Base-by-base conservation (phyloP, 306 rosid species). In the Malus orientalis region DNA sequence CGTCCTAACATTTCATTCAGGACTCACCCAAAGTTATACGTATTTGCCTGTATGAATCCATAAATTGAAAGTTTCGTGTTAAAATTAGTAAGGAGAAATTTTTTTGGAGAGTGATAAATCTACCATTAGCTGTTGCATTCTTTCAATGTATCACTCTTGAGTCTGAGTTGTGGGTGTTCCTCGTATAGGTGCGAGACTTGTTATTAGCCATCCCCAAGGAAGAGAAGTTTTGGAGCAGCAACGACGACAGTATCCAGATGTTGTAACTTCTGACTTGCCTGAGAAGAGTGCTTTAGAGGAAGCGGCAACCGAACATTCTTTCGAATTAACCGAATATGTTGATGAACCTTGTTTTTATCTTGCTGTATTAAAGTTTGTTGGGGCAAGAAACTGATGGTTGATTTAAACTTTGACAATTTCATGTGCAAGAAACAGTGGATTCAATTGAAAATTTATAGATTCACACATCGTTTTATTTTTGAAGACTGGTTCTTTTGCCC, bases 201-300 rank as follows among this genome's bases (percentile, higher is more conserved):
- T 95, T 62, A 87, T 95, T 60, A 88, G 97, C 87, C 97, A 95
- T 84, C 97, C 97, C 30, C 85, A 87, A 71, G 97, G 97, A 74
- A 91, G 93, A 84, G 82, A 82, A 76, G 84, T 60, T 67, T 83
- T 91, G n/a, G 78, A 89, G 70, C 81, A 86, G 78, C 92, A 91
- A 72, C 84, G 84, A 60, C 73, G 87, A 75, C 87, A 81, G 73
- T 74, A 81, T 72, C 88, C 96, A 1, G 86, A 86, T 76, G 84
- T 90, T 32, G 83, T 91, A 69, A 78, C 89, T 69, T 90, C 97
- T 47, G 90, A 86, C 57, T 80, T 96, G 73, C 99, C 98, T 19
- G 93, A 87, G 65, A 85, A 87, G 84, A 81, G 36, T 36, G 55
- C 77, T 82, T 74, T 96, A 67, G 78, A 79, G 78, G 88, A 73